A percentile compares a stretch with the other conserved stretches of the same genome.
Evolutionary conservation across 2,329 filamentous ascomycete genomes (phyloP).

Genomic region (Trichoderma sp.): DNA sequence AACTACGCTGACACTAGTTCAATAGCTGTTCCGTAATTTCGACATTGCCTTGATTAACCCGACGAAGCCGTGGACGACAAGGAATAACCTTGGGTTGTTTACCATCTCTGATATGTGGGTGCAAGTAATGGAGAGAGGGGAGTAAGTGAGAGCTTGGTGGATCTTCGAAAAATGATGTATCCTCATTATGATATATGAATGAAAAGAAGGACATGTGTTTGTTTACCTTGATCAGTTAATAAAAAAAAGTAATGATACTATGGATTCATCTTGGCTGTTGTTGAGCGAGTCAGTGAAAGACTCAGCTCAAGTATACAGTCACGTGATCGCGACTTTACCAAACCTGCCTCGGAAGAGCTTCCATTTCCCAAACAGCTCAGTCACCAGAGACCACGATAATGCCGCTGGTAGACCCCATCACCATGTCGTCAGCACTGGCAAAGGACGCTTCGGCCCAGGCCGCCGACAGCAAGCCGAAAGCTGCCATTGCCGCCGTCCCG

Average conservation of each 20-base stretch:
- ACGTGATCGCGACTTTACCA: slow-evolving; percentile 3
- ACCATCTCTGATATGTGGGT: slow-evolving; percentile 42
- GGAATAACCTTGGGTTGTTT: slow-evolving; percentile 38
- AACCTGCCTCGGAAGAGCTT: slow-evolving; percentile 4
- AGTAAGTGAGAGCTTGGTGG: neutral
- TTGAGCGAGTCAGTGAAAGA: neutral
- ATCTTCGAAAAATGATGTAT: neutral
- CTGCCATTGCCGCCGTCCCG: slow-evolving; percentile 44
- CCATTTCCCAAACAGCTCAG: slow-evolving; percentile 3
- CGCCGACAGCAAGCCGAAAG: slow-evolving; percentile 37
- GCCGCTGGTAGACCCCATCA: slow-evolving; percentile 43
- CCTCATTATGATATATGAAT: neutral
- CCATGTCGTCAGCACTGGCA: slow-evolving; percentile 45
- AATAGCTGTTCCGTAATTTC: slow-evolving; percentile 41
- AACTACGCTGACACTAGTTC: neutral
- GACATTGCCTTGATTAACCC: slow-evolving; percentile 38
- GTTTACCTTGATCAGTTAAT: no score
- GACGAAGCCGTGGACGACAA: slow-evolving; percentile 35
- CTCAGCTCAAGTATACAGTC: neutral
- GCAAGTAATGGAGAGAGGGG: slow-evolving; percentile 35
- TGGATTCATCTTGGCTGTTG: neutral
- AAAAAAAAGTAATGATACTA: neutral
- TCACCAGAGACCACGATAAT: slow-evolving; percentile 31
- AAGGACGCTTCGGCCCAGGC: slow-evolving; percentile 39
- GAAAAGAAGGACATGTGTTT: neutral